Base-by-base conservation (phyloP, 2,329 filamentous ascomycete species). In the Monosporascus sp. region DNA sequence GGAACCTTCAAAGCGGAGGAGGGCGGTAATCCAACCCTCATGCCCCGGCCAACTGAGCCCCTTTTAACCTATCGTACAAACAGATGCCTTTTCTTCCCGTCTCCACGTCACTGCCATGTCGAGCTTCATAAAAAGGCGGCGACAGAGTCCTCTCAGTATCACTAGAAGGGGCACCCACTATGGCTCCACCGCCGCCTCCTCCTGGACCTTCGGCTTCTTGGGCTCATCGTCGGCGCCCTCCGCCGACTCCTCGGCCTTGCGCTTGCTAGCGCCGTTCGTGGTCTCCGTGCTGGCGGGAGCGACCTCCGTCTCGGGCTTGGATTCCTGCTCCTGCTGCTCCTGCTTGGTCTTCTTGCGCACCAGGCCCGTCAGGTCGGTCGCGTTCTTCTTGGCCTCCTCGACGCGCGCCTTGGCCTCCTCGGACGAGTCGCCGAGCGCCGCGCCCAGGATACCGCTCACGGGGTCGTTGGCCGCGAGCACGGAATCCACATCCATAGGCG, bases 311-410 rank as follows among this genome's bases (percentile, higher is more conserved):
- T 65, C 60, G 47, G 65, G 55, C 50, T 65, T 60, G 20, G 63
- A 55, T 45, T 65, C 56, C 7, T 57, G 60, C 22, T 67, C 57
- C 24, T 60, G 58, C 22, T 63, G 54, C 53, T 70, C 67, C 9
- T 68, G 66, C 64, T 75, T 74, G 56, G 67, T 62, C 69, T 83
- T 84, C 72, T 86, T 92, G 65, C 86, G 84, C 44, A 93, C 85
- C 46, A 93, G 74, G n/a, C 84, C 81, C 0, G 81, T 83, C 15
- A 95, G 73, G 65, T 94, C 89, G 17, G 81, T 90, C 6, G 89
- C 89, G 7, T 75, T 79, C 71, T 86, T 86, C 62, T 85, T 88
- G 27, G 86, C 88, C 65, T 91, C 86, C 46, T 87, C 83, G 46
- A 90, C 75, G 58, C 82, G 79, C 24, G 83, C 84, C 58, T 83